Percentiles rank a stretch among this genome's conserved stretches.
Conservation (phyloP, 495 filamentous ascomycete species). For the Apodospora peruviana region DNA sequence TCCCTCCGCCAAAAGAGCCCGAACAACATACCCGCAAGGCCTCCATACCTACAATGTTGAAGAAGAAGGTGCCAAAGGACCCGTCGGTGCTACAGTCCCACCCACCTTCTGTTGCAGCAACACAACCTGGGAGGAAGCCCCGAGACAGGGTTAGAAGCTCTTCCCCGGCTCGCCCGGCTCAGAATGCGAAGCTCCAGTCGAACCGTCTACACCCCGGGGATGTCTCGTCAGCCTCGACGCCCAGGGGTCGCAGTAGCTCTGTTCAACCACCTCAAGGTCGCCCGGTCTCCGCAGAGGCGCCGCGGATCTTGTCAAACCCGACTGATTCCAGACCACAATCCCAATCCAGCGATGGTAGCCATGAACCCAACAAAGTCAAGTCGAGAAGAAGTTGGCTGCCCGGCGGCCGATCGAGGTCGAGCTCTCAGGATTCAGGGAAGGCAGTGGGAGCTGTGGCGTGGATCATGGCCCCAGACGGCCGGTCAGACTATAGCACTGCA, state of each 20-base stretch:
- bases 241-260: slow-evolving; percentile 34
- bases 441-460: slow-evolving; percentile 46
- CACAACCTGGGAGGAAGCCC: not conserved
- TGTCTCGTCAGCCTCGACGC: slow-evolving; percentile 20
- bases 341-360: slow-evolving; percentile 23
- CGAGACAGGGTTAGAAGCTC: slow-evolving; percentile 4
- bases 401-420: slow-evolving; percentile 37
- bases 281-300: slow-evolving; percentile 15
- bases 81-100: slow-evolving; percentile 9
- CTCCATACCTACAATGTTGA: slow-evolving; percentile 10
- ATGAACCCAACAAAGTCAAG: slow-evolving; percentile 21
- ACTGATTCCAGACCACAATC: slow-evolving; percentile 5
- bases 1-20: slow-evolving; percentile 1
- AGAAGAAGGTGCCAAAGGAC: slow-evolving; percentile 17
- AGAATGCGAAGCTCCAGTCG: slow-evolving; percentile 13
- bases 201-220: slow-evolving; percentile 21
- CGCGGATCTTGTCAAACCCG: slow-evolving; percentile 20
- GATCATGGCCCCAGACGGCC: slow-evolving; percentile 53
- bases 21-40: slow-evolving; percentile 3
- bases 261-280: slow-evolving; percentile 27
- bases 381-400: slow-evolving; percentile 40
- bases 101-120: slow-evolving; percentile 2
- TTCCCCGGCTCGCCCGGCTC: slow-evolving; percentile 4
- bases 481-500: slow-evolving; percentile 56
- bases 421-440: slow-evolving; percentile 24